Evolutionary conservation across 805 yeast genomes (phyloP).

Genomic region (Wickerhamomyces mucosus): DNA sequence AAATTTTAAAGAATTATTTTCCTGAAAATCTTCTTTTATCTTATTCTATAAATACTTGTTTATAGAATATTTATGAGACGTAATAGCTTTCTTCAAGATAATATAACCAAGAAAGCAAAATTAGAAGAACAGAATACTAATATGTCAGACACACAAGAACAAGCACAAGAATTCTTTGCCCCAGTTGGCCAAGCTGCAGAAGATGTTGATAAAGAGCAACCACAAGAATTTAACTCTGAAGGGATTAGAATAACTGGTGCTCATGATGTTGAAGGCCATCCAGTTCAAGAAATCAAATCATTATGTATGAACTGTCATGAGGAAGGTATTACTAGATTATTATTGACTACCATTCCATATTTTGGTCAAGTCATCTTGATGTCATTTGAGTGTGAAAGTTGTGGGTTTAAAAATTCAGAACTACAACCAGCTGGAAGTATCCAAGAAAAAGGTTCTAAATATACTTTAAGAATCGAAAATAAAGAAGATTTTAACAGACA

Average conservation of each 20-base stretch:
- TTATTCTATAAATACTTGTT: too few species aligned
- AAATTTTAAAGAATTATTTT: too few species aligned
- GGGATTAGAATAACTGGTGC: slow-evolving; percentile 67
- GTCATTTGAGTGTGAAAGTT: slow-evolving; percentile 95
- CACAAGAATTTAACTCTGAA: slow-evolving; percentile 18
- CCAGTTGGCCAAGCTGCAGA: slow-evolving; percentile 55
- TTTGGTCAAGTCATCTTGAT: slow-evolving; percentile 85
- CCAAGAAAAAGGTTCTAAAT: slow-evolving; percentile 79
- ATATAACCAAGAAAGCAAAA: slow-evolving; percentile 7
- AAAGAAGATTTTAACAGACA: slow-evolving; percentile 78
- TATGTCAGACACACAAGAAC: slow-evolving; percentile 11
- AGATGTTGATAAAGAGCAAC: slow-evolving; percentile 27
- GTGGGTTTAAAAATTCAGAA: slow-evolving; percentile 85
- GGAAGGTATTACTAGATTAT: slow-evolving; percentile 72
- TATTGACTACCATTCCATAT: slow-evolving; percentile 83
- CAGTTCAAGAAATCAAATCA: slow-evolving; percentile 92
- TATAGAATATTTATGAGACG: slow-evolving; percentile 1
- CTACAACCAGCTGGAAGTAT: slow-evolving; percentile 93
- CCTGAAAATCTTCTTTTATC: too few species aligned
- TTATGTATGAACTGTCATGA: slow-evolving; percentile 93
- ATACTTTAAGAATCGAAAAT: slow-evolving; percentile 56
- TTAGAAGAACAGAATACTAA: slow-evolving; percentile 2
- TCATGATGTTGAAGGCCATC: slow-evolving; percentile 77
- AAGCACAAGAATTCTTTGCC: slow-evolving; percentile 36
- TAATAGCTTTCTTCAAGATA: slow-evolving; percentile 1